phyloP scores from a whole-genome alignment of 2,329 filamentous ascomycete genomes.

The Beauveria sp. region DNA sequence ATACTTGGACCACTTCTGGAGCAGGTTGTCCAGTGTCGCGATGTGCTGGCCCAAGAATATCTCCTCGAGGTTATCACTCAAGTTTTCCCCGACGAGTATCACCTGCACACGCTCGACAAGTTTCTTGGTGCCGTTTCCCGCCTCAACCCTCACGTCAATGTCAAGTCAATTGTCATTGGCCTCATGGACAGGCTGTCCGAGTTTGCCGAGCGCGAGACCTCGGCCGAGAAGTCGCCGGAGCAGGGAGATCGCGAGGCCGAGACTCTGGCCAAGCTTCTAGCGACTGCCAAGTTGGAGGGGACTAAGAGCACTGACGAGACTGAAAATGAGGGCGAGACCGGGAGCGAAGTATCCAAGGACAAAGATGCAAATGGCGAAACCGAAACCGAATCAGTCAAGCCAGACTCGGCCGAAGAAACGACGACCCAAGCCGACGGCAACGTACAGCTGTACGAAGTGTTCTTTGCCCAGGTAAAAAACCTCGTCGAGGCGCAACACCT shows the following conservation, averaged over 20 bases:
- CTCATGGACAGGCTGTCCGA: constrained; percentile 94
- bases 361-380: constrained; percentile 16
- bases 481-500: constrained; percentile 86
- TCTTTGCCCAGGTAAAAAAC: constrained; percentile 92
- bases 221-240: constrained; percentile 61
- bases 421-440: constrained; percentile 43
- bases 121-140: constrained; percentile 88
- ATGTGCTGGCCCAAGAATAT: constrained; percentile 96
- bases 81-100: constrained; percentile 97
- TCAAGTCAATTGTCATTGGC: constrained; percentile 96
- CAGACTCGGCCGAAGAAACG: constrained; percentile 25
- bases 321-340: constrained; percentile 25
- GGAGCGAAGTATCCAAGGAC: constrained; percentile 21
- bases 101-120: constrained; percentile 92
- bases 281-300: constrained; percentile 61
- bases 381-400: constrained; percentile 27
- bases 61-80: constrained; percentile 96
- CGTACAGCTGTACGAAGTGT: constrained; percentile 91
- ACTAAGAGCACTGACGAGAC: constrained; percentile 22
- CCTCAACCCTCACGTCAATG: constrained; percentile 91
- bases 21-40: constrained; percentile 95
- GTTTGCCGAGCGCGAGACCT: constrained; percentile 84
- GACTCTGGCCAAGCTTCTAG: constrained; percentile 68
- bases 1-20: constrained; percentile 87
- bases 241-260: constrained; percentile 76